Evolutionary conservation across 768 basidiomycete species (phyloP), one percentile per base, ranked within the genome.

Genomic region (Jaapia argillacea): DNA sequence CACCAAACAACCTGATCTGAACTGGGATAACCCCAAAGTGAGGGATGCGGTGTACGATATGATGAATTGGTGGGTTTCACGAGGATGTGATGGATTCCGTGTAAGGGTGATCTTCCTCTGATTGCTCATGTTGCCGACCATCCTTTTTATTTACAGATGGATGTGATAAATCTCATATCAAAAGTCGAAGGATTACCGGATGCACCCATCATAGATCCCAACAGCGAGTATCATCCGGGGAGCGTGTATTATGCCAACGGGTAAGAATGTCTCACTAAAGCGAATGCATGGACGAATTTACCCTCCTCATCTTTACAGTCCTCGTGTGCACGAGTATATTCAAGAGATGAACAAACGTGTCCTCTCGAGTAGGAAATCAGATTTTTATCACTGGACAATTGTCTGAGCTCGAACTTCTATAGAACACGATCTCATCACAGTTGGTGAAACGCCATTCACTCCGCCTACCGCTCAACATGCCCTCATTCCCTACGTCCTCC

Each of bases 61-160:
- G 37, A 81, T 86, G 81, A 59, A 61, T 35, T 86, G 82, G 54
- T 86, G 83, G 84, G 65, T 85, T n/a, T 69, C 77, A 42, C 65
- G 77, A 40, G 84, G 85, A 1, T 78, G 79, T 47, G 82, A 85
- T 47, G 85, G 84, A 1, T 88, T 87, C 58, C 65, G 82, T 18
- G 78, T 85, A 51, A 44, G 76, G 61, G 49, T 39, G 35, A 13
- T 26, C 13, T 5, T 25, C 28, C 1, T 35, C 26, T 31, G 13
- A 2, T 35, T 39, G 27, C 40, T 24, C 14, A 16, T 21, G 21
- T 28, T 25, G n/a, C 39, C 23, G 46, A 21, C 22, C 18, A 16
- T 2, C 18, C 21, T 28, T 1, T 28, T 14, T 36, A 14, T 16
- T 41, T 44, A 23, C 48, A 78, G 79, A 79, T 79, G 77, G 80